Base-by-base conservation (phyloP, 208 protist species). In the Novymonas esmeraldas region DNA sequence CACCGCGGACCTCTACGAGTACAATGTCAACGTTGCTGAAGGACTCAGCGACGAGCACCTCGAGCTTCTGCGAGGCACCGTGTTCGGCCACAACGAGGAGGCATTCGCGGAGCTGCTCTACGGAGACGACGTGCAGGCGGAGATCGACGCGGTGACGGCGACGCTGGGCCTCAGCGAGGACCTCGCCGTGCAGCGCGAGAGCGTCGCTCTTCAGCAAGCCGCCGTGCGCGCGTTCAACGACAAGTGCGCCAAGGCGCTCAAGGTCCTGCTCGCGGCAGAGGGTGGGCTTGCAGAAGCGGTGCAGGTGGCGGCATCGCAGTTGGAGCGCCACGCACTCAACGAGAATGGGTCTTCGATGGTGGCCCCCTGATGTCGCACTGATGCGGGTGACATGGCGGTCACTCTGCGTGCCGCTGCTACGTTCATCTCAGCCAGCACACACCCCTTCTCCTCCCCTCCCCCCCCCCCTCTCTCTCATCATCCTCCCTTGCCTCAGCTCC, bases 91-190 rank as follows among this genome's bases (percentile, higher is more conserved):
- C 41, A 79, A 95, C 56, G 89, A 95, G 61, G 76, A 71, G 20
- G 70, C 68, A 10, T 95, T 95, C 74, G 89, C 89, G 24, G 86
- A 95, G 66, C 77, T 95, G 58, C 79, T 95, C 34, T 95, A 95
- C 72, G 89, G 72, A 41, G 89, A 95, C 55, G 84, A 86, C 54
- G 75, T 95, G 14, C 73, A 82, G 56, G 72, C 61, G 6, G 72
- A 79, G 45, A 57, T 82, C 22, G 63, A 39, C 10, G 61, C 66
- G 13, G 70, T 81, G 14, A 64, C 77, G 1, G 60, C 36, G 18
- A 66, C 64, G 11, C 38, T 78, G 14, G 50, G 62, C 44, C 68
- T 70, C 50, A 71, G 68, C 56, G 76, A 79, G 11, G 64, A 75
- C 34, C 54, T 67, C 2, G 44, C 58, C 24, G 67, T 76, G 36